Evolutionary conservation across 1,284 basidiomycete genomes (phyloP).

Genomic region (Sanguinoderma infundibulare): DNA sequence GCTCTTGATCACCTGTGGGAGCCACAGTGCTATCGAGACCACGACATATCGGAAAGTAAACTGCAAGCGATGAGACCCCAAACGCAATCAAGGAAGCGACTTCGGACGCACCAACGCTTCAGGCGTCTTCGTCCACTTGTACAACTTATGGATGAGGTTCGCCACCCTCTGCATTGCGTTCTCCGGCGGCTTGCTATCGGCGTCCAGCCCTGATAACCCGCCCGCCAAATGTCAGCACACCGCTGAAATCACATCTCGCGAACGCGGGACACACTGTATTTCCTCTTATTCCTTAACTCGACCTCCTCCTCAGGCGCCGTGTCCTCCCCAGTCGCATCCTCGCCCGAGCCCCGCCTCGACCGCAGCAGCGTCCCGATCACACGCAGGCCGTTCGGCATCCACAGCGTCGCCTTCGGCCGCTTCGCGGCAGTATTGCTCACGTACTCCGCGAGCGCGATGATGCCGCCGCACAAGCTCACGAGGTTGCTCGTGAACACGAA

Average conservation of each 20-base stretch:
- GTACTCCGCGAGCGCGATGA: slow-evolving; percentile 48
- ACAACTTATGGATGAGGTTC: slow-evolving; percentile 40
- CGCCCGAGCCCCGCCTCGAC: slow-evolving; percentile 31
- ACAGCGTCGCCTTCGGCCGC: slow-evolving; percentile 46
- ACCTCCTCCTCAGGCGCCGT: slow-evolving; percentile 34
- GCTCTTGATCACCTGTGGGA: slow-evolving; percentile 50
- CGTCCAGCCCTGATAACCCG: slow-evolving; percentile 43
- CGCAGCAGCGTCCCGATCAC: slow-evolving; percentile 43
- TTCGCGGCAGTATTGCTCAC: slow-evolving; percentile 46
- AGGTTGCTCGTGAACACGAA: slow-evolving; percentile 54
- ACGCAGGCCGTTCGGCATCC: slow-evolving; percentile 55
- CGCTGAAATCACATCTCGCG: no score
- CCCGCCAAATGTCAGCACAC: not conserved
- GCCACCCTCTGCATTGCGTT: slow-evolving; percentile 46
- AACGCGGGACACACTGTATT: slow-evolving; percentile 39
- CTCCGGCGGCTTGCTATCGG: slow-evolving; percentile 51
- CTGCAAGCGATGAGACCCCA: slow-evolving; percentile 27
- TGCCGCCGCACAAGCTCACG: slow-evolving; percentile 43
- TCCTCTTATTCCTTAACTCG: slow-evolving; percentile 31
- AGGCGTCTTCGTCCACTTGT: slow-evolving; percentile 46
- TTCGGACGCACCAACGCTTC: slow-evolving; percentile 45
- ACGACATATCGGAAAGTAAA: slow-evolving; percentile 63
- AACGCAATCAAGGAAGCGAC: not conserved
- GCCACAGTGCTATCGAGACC: slow-evolving; percentile 59
- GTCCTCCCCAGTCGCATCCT: slow-evolving; percentile 43